These are phyloP conservation scores for Ascochyta pisi DNA, from an alignment of 2,329 filamentous ascomycete genomes.

Conservation along the genomic window DNA sequence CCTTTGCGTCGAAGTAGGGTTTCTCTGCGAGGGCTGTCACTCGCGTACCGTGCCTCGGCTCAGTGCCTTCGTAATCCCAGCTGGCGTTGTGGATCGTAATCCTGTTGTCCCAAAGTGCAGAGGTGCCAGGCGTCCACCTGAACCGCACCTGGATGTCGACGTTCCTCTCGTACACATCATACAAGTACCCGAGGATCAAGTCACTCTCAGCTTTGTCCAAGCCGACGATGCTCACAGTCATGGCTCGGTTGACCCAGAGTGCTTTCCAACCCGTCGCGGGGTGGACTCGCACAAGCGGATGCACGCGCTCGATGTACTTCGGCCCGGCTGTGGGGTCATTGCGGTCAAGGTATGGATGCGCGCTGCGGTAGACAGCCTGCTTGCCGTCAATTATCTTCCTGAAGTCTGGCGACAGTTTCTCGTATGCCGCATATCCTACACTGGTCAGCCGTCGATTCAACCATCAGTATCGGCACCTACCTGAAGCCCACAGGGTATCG, in stretches of 20 bases:
- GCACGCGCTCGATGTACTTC: conserved; percentile 69
- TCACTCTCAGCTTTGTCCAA: conserved; percentile 74
- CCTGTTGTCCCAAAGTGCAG: conserved; percentile 75
- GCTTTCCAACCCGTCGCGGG: conserved; percentile 78
- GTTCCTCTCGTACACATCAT: conserved; percentile 71
- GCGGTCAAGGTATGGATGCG: conserved; percentile 72
- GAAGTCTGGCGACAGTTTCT: conserved; percentile 74
- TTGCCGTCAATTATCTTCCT: conserved; percentile 73
- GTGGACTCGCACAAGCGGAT: conserved; percentile 73
- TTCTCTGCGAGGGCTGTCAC: conserved; percentile 75
- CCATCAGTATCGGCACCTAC: background rate
- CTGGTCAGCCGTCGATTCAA: conserved; percentile 34
- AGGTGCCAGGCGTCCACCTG: conserved; percentile 71
- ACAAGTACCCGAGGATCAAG: conserved; percentile 70
- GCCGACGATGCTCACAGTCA: conserved; percentile 73
- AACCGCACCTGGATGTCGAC: conserved; percentile 76
- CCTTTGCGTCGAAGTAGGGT: conserved; percentile 69
- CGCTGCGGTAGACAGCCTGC: conserved; percentile 69
- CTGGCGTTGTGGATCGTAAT: conserved; percentile 77
- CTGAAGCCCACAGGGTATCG: conserved; percentile 74
- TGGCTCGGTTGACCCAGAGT: conserved; percentile 73
- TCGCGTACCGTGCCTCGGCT: conserved; percentile 74
- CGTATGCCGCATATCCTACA: conserved; percentile 69
- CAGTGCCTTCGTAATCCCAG: conserved; percentile 73
- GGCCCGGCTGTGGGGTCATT: conserved; percentile 67